Evolutionary conservation across 345 rosid species (phyloP).

Genomic region (Eucalyptus regnans): DNA sequence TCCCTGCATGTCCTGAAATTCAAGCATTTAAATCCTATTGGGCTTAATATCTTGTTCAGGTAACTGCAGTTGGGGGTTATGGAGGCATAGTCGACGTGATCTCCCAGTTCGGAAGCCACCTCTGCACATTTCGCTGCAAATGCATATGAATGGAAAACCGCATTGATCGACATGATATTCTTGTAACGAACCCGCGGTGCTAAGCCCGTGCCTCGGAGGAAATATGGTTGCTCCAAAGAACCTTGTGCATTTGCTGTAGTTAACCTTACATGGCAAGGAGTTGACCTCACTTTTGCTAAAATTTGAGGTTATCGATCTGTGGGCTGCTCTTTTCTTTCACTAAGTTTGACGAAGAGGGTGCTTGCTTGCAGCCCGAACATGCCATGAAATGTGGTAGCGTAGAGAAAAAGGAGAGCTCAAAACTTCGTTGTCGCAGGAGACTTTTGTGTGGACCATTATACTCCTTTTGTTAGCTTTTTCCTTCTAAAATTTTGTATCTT

Average conservation of each 20-base stretch:
- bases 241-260: neutral
- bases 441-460: neutral
- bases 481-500: neutral
- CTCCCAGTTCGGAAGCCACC: conserved; percentile 90
- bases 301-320: neutral
- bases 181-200: neutral
- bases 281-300: neutral
- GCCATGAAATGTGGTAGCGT: neutral
- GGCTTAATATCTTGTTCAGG: conserved; percentile 20
- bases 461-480: neutral
- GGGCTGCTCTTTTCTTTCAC: neutral
- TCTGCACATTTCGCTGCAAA: conserved; percentile 72
- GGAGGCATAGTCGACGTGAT: conserved; percentile 87
- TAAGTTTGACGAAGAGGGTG: neutral
- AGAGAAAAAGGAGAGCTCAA: neutral
- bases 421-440: neutral
- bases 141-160: neutral
- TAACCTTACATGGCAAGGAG: neutral
- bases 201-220: neutral
- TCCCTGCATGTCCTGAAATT: neutral
- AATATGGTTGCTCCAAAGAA: neutral
- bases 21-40: neutral
- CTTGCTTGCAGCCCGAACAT: neutral
- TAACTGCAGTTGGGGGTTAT: conserved; percentile 78
- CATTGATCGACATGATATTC: neutral